phyloP scores from a whole-genome alignment of 164 flowering plant genomes.

The Vitis rotundifolia region DNA sequence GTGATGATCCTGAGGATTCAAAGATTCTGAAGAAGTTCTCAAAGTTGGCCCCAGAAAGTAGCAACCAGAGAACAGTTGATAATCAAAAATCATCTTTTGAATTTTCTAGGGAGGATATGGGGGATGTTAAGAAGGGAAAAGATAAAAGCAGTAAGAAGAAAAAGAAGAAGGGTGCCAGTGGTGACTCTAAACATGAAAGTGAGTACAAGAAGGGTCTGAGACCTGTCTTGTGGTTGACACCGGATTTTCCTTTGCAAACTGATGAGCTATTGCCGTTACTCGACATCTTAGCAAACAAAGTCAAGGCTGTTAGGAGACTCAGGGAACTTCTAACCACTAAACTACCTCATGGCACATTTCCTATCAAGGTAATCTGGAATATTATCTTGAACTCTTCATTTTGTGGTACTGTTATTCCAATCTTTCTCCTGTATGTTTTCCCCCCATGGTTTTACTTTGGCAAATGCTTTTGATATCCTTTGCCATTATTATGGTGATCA shows the following conservation, averaged over 20 bases:
- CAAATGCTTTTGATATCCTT: neutral
- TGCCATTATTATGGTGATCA: neutral
- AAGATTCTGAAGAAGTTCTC: slow-evolving; percentile 72
- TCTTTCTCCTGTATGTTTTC: neutral
- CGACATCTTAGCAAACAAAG: slow-evolving; percentile 96
- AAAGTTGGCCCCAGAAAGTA: slow-evolving; percentile 69
- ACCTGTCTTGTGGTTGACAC: slow-evolving; percentile 96
- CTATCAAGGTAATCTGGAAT: slow-evolving; percentile 75
- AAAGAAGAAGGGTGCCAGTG: slow-evolving; percentile 64
- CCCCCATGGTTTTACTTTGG: neutral
- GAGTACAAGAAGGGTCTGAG: slow-evolving; percentile 95
- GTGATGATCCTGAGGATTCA: slow-evolving; percentile 64
- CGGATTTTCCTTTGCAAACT: slow-evolving; percentile 90
- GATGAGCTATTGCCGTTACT: slow-evolving; percentile 94
- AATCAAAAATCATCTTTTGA: slow-evolving; percentile 58
- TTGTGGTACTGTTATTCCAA: neutral
- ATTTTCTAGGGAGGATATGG: slow-evolving; percentile 44
- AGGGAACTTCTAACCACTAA: slow-evolving; percentile 97
- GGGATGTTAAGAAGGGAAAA: slow-evolving; percentile 64
- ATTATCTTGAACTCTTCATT: slow-evolving; percentile 3
- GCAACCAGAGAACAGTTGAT: slow-evolving; percentile 51
- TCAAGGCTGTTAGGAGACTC: slow-evolving; percentile 93
- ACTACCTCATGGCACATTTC: slow-evolving; percentile 86
- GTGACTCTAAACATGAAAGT: slow-evolving; percentile 81
- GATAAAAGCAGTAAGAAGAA: slow-evolving; percentile 83